These are phyloP conservation scores for Penicillium sp. DNA, from an alignment of 2,329 filamentous ascomycete genomes.

Conservation along the genomic window DNA sequence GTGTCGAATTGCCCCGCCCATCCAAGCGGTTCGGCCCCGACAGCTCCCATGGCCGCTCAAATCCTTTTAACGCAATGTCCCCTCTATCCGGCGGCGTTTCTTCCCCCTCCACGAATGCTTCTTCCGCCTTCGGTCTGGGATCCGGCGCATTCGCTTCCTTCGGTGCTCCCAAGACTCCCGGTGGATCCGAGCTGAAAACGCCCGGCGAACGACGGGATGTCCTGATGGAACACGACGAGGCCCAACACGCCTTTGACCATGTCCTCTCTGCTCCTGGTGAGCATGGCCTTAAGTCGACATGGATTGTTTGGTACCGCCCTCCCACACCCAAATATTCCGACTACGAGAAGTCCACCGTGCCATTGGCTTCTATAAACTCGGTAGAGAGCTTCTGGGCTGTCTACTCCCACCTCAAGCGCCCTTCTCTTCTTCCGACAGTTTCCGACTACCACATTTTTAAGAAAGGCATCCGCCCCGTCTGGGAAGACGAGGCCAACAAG, in stretches of 20 bases:
- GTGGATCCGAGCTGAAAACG: conserved; percentile 75
- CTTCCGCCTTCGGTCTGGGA: conserved; percentile 88
- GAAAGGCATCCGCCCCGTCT: conserved; percentile 92
- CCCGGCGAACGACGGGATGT: conserved; percentile 65
- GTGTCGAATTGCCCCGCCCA: conserved; percentile 63
- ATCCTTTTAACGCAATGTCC: conserved; percentile 76
- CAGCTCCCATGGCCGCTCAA: conserved; percentile 70
- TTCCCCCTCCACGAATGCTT: conserved; percentile 75
- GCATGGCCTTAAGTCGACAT: conserved; percentile 77
- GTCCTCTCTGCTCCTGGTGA: conserved; percentile 36
- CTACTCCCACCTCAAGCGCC: conserved; percentile 85
- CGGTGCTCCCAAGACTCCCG: conserved; percentile 84
- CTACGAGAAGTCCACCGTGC: conserved; percentile 94
- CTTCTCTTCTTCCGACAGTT: conserved; percentile 83
- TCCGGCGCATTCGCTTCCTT: conserved; percentile 97
- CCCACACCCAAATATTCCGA: conserved; percentile 97
- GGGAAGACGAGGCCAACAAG: conserved; percentile 98
- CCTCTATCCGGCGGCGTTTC: conserved; percentile 69
- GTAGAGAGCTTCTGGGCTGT: conserved; percentile 90
- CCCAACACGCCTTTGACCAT: conserved; percentile 40
- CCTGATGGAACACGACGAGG: conserved; percentile 44
- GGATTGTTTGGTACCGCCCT: conserved; percentile 97
- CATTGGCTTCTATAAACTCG: conserved; percentile 77
- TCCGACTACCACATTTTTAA: conserved; percentile 99
- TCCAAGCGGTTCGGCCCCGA: conserved; percentile 76